Evolutionary conservation across 768 basidiomycete genomes (phyloP), one percentile per base, ranked within the genome.

Genomic region (Tephrocybe sp.): DNA sequence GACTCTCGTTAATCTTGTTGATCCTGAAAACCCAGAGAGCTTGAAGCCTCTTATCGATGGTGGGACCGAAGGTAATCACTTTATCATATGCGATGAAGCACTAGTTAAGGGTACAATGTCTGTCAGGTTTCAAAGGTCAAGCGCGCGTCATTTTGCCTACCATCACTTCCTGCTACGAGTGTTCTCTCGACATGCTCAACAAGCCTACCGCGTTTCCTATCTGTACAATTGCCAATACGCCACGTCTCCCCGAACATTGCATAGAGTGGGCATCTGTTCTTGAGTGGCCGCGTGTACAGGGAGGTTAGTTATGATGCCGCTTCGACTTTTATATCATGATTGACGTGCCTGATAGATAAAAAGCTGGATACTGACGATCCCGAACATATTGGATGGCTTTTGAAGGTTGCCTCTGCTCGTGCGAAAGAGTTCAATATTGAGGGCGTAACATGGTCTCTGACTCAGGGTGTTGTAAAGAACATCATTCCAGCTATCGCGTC

Each of bases 241-340:
- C 97, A 23, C 90, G 97, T 50, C 77, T 98, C 20, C 97, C 97
- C 1, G 97, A 99, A 63, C 97, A 99, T 63, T 98, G 97, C 65
- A 98, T 99, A 61, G 97, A 98, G 70, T 99, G 97, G 97, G 97
- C 97, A 0, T 95, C 92, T 34, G 97, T 98, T 10, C 76, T 99
- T 18, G 95, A 99, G 68, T 99, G 97, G 97, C 96, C 97, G n/a
- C 83, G 84, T 42, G 84, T 93, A 1, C 86, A 90, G 55, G 90
- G 88, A 66, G 92, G 95, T 94, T 48, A 55, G 75, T 34, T 34
- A 25, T 12, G n/a, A 39, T 9, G 18, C 20, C 18, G 45, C 30
- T n/a, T n/a, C 32, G 26, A 14, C 15, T 32, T 21, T 4, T 6
- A 51, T 14, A 28, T 36, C 38, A 34, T 25, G 51, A 32, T 56